These are phyloP conservation scores for Lasiodiplodia sp. DNA, from an alignment of 2,329 filamentous ascomycete genomes.

Conservation along the genomic window DNA sequence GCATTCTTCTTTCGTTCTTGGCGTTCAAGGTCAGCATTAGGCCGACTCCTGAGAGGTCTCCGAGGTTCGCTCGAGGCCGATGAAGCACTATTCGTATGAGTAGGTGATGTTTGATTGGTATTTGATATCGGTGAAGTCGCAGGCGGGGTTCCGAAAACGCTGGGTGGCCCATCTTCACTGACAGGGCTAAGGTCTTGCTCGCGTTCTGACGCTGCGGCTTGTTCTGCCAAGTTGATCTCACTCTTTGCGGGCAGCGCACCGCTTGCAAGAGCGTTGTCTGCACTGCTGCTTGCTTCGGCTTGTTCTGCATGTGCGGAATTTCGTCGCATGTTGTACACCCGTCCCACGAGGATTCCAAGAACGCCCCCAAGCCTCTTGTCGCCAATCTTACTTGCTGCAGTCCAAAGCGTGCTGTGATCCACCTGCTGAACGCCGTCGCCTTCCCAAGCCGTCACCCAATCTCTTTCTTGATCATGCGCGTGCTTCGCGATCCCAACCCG, in stretches of 20 bases:
- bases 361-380: constrained; percentile 72
- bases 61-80: constrained; percentile 19
- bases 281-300: constrained; percentile 8
- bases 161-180: constrained; percentile 7
- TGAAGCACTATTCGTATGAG: constrained; percentile 2
- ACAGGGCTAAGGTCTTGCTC: constrained; percentile 22
- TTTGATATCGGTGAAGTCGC: neutral
- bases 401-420: constrained; percentile 65
- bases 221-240: constrained; percentile 26
- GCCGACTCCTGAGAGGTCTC: constrained; percentile 14
- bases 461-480: constrained; percentile 55
- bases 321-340: constrained; percentile 66
- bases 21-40: constrained; percentile 19
- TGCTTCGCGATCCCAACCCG: constrained; percentile 72
- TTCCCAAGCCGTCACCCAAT: constrained; percentile 71
- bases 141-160: neutral
- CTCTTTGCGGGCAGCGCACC: constrained; percentile 26
- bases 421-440: constrained; percentile 69
- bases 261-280: neutral
- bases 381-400: constrained; percentile 61
- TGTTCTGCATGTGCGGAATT: constrained; percentile 38
- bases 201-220: constrained; percentile 9
- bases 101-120: neutral
- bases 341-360: constrained; percentile 71
- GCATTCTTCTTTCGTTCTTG: constrained; percentile 26